Base-by-base conservation (phyloP, 768 basidiomycete genomes). In the Royoungia palumana region DNA sequence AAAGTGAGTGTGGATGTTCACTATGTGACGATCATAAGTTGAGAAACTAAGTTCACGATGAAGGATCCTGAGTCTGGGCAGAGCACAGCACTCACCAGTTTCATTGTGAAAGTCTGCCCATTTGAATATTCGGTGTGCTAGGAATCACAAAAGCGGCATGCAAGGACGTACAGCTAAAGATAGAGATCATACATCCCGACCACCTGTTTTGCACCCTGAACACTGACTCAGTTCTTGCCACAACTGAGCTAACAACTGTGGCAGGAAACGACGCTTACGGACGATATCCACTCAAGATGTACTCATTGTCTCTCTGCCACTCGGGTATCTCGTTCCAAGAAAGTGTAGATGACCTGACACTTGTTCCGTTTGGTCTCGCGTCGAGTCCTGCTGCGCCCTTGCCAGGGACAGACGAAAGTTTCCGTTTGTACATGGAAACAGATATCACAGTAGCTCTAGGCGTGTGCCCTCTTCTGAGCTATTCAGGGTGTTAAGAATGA, bases 1-100 rank as follows among this genome's bases (percentile, higher is more conserved):
- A 8, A 92, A 71, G 62, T 94, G 92, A 50, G 77, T 86, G 67
- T 91, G 87, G 39, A 94, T 90, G 68, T 94, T 94, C 47, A 94
- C 89, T 89, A 44, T 39, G 38, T 28, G 58, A 52, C 50, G 42
- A 51, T 58, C 30, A 43, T 42, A 56, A 22, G 48, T 24, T 46
- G 46, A 35, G 27, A 35, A 41, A 46, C 40, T 49, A 12, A 38
- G 25, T 51, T 39, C 25, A 44, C 25, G 32, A 32, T 35, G 37
- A 46, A 22, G 27, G n/a, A 41, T 20, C n/a, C 46, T 34, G 44
- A 38, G 17, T 20, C 32, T 41, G 34, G 47, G 38, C 41, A 36
- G 48, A 16, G 35, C 30, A 35, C 21, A 28, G 22, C 14, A 44
- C 60, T 67, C 48, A 84, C 88, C 75, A 49, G 85, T 87, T 69